A percentile compares a stretch with the other conserved stretches of the same genome.
Evolutionary conservation across 495 filamentous ascomycete genomes (phyloP).

Genomic region (Daldinia concentrica): DNA sequence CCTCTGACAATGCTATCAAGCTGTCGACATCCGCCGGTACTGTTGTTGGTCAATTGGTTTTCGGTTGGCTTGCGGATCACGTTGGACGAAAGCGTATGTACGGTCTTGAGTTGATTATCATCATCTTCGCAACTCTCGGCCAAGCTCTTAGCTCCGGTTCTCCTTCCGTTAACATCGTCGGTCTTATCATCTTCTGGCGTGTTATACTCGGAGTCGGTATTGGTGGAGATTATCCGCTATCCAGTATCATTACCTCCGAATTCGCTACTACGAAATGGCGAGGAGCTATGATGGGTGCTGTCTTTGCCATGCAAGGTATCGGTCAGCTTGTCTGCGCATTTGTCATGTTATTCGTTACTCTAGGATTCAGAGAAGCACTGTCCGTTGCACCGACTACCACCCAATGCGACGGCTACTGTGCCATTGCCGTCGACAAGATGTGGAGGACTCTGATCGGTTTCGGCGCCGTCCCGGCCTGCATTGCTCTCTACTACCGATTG

Average conservation of each 20-base stretch:
- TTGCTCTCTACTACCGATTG: constrained; percentile 81
- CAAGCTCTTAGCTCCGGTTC: constrained; percentile 76
- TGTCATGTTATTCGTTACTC: constrained; percentile 73
- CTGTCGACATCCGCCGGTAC: constrained; percentile 87
- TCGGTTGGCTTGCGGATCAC: constrained; percentile 82
- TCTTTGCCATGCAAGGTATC: constrained; percentile 86
- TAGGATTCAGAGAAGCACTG: constrained; percentile 77
- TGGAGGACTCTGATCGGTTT: constrained; percentile 83
- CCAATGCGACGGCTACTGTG: constrained; percentile 71
- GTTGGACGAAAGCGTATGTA: constrained; percentile 88
- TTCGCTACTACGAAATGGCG: constrained; percentile 49
- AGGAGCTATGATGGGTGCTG: constrained; percentile 69
- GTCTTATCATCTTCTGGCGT: constrained; percentile 89
- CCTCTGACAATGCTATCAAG: constrained; percentile 85
- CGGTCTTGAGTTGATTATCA: constrained; percentile 86
- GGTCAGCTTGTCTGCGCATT: constrained; percentile 78
- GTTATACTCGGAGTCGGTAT: constrained; percentile 86
- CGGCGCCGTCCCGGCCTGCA: constrained; percentile 78
- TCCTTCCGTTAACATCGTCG: constrained; percentile 74
- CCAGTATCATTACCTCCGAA: constrained; percentile 84
- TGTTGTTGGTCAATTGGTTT: constrained; percentile 83
- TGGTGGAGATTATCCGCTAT: constrained; percentile 87
- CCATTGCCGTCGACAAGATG: constrained; percentile 82
- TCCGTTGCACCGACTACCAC: constrained; percentile 55
- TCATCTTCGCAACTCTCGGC: constrained; percentile 84